Conservation (phyloP, 805 yeast genomes). For the Schwanniomyces pseudopolymorphus region DNA sequence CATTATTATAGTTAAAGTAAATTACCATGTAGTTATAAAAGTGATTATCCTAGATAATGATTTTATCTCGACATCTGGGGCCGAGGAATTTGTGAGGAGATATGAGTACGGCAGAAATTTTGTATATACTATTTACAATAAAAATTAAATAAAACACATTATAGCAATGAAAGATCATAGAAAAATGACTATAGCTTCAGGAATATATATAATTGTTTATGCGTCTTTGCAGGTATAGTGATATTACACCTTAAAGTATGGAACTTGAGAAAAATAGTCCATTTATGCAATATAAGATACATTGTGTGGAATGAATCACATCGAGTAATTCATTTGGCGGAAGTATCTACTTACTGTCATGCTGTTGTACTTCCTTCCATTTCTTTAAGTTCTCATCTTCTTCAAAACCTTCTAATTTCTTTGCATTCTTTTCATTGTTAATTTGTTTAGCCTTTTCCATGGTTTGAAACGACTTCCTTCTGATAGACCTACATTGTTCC, state of each 20-base stretch:
- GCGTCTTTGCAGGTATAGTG: too few relatives aligned
- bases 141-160: neutral
- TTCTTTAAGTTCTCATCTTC: slow-evolving; percentile 23
- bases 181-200: neutral
- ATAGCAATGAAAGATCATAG: neutral
- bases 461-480: slow-evolving; percentile 64
- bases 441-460: slow-evolving; percentile 67
- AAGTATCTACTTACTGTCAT: neutral
- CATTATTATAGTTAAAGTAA: slow-evolving; percentile 19
- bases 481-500: slow-evolving; percentile 84
- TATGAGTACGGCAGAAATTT: neutral
- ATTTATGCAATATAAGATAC: neutral
- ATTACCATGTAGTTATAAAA: neutral
- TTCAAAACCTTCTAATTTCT: slow-evolving; percentile 25
- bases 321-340: neutral
- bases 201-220: too few relatives aligned
- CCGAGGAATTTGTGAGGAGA: slow-evolving; percentile 4
- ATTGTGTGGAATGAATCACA: too few relatives aligned
- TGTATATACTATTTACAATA: neutral
- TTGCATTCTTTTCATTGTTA: slow-evolving; percentile 32
- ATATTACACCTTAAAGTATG: too few relatives aligned
- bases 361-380: slow-evolving; percentile 23
- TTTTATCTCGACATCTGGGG: slow-evolving; percentile 3
- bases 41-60: neutral
- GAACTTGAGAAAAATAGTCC: neutral